phyloP scores from a whole-genome alignment of 768 basidiomycete genomes.

The Kwoniella sp. region DNA sequence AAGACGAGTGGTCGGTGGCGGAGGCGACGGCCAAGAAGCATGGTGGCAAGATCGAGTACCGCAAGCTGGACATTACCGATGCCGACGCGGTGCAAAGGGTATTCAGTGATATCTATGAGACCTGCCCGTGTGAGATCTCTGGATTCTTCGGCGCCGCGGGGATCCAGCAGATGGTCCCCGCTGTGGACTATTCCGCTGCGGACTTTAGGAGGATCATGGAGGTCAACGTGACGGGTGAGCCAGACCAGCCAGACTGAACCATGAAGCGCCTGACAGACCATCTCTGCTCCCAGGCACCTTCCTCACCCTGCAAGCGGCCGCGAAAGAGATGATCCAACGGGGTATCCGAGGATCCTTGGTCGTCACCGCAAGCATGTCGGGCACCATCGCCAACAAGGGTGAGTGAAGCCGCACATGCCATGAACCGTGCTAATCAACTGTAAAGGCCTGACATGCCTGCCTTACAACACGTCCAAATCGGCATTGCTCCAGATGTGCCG shows the following conservation, averaged over 20 bases:
- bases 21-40: constrained; percentile 4
- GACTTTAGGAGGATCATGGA: constrained; percentile 42
- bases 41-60: constrained; percentile 6
- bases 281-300: constrained; percentile 17
- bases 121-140: constrained; percentile 5
- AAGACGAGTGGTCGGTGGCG: constrained; percentile 26
- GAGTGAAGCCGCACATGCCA: not conserved
- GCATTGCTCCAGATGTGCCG: constrained; percentile 47
- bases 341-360: constrained; percentile 27
- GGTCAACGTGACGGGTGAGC: constrained; percentile 29
- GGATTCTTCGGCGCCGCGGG: constrained; percentile 30
- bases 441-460: constrained; percentile 11
- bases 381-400: constrained; percentile 26
- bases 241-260: not conserved
- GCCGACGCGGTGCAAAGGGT: constrained; percentile 1
- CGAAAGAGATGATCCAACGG: constrained; percentile 13
- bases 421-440: not conserved
- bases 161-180: constrained; percentile 30
- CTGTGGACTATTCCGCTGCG: constrained; percentile 25
- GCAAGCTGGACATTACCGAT: constrained; percentile 29
- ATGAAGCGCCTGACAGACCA: not conserved
- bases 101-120: constrained; percentile 10
- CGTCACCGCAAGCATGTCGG: constrained; percentile 30
- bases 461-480: constrained; percentile 50
- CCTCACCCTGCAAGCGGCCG: constrained; percentile 23